These are phyloP conservation scores for Lactarius hatsudake DNA, from an alignment of 768 basidiomycete genomes.

Conservation along the genomic window DNA sequence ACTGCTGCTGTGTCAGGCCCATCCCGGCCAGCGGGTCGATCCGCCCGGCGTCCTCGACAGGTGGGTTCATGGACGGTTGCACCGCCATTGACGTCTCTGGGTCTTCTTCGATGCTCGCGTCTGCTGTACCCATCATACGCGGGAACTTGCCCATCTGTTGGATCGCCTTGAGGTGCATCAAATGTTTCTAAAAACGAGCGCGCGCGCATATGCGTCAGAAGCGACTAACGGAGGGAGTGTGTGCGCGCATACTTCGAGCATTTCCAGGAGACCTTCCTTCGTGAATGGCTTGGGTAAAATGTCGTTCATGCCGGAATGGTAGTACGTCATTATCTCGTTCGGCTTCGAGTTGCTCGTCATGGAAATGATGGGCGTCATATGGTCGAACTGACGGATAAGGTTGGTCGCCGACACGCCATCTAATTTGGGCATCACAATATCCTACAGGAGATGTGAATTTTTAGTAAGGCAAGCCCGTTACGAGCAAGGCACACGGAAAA, in stretches of 20 bases:
- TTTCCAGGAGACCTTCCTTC: conserved; percentile 84
- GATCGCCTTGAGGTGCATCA: conserved; percentile 30
- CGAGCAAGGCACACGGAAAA: conserved; percentile 23
- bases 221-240: conserved; percentile 6
- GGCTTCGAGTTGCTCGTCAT: conserved; percentile 97
- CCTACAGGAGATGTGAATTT: conserved; percentile 43
- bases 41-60: conserved; percentile 23
- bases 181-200: conserved; percentile 22
- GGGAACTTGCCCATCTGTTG: conserved; percentile 28
- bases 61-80: conserved; percentile 25
- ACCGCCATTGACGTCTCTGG: conserved; percentile 44
- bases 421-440: conserved; percentile 92
- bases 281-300: conserved; percentile 96
- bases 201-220: conserved; percentile 3
- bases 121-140: conserved; percentile 22
- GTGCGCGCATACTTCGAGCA: conserved; percentile 69
- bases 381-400: conserved; percentile 91
- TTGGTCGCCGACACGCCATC: conserved; percentile 90
- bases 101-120: conserved; percentile 37
- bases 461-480: background rate
- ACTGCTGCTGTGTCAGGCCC: conserved; percentile 88
- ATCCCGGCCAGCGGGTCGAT: conserved; percentile 85
- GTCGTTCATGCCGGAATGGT: conserved; percentile 93
- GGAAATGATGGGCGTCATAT: conserved; percentile 94
- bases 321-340: conserved; percentile 89